These are phyloP conservation scores for Daedaleopsis nitida DNA, from an alignment of 768 basidiomycete genomes.

Conservation along the genomic window DNA sequence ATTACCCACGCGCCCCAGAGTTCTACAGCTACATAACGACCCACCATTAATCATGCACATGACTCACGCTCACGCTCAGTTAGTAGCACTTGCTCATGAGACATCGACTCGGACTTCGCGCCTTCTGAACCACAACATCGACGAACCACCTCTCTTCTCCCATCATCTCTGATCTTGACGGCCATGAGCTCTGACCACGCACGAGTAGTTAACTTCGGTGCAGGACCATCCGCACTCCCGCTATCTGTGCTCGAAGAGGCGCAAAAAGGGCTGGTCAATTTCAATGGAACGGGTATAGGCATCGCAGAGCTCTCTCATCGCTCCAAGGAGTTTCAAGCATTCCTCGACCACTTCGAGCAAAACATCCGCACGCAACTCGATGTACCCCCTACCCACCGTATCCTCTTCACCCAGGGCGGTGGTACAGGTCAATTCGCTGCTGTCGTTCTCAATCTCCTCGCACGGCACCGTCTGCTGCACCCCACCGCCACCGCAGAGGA, in stretches of 20 bases:
- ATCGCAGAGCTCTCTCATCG: slow-evolving; percentile 97
- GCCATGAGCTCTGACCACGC: slow-evolving; percentile 21
- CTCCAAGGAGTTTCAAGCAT: slow-evolving; percentile 81
- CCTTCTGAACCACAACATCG: slow-evolving; percentile 1
- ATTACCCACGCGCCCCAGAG: no score
- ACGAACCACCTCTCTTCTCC: background rate
- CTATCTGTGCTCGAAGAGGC: slow-evolving; percentile 84
- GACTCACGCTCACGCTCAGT: background rate
- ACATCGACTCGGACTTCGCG: no score
- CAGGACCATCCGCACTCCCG: slow-evolving; percentile 93
- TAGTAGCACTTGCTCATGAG: no score
- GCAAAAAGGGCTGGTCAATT: slow-evolving; percentile 84
- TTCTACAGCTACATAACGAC: no score
- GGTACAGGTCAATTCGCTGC: slow-evolving; percentile 92
- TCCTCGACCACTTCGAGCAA: slow-evolving; percentile 60
- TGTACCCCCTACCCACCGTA: slow-evolving; percentile 80
- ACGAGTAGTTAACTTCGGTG: slow-evolving; percentile 86
- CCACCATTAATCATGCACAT: no score
- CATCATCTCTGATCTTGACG: background rate
- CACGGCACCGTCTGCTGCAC: slow-evolving; percentile 76
- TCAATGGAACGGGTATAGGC: slow-evolving; percentile 88
- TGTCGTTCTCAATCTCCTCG: slow-evolving; percentile 88
- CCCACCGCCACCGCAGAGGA: slow-evolving; percentile 58
- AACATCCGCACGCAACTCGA: slow-evolving; percentile 76
- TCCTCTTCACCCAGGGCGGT: slow-evolving; percentile 95